Base-by-base conservation (phyloP, 305 asterid species). In the Ajuga reptans region DNA sequence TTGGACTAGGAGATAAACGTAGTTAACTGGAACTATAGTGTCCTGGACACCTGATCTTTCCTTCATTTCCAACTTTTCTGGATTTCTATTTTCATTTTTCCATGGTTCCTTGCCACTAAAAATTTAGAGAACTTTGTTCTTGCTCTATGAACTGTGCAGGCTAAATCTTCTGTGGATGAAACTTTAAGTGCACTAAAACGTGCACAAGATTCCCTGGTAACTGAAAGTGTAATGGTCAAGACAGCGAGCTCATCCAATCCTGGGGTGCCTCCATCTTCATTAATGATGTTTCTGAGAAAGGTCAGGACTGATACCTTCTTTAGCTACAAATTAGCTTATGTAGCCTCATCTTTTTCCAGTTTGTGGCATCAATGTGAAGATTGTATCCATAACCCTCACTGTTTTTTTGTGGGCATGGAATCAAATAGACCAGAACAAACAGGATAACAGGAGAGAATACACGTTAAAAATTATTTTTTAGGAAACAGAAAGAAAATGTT, bases 251-350 rank as follows among this genome's bases (percentile, higher is more conserved):
- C 80, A 64, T 79, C 89, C 51, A 93, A 93, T 81, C 96, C 97
- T 62, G 99, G 99, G 66, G 79, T 85, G 72, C 98, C 97, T 46
- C 97, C 98, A 47, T 93, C 98, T 72, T 93, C 98, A 2, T 67
- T 93, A 69, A 90, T 93, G 97, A 77, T 92, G 71, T 93, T 93
- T 82, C 76, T 93, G 69, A 80, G 75, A 72, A 87, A 88, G 98
- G 98, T 90, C 68, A 71, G 86, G 47, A 64, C 43, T 75, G 39
- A 37, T 37, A 63, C 72, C 42, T 54, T 64, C 53, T 46, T 29
- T 6, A 69, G 63, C 31, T 54, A 18, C 71, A 39, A 41, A 66
- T 14, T 60, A 14, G 24, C 27, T 51, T 66, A 2, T 17, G 55
- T 12, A 60, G 59, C 75, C 60, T 51, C 24, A 69, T 15, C 41